Evolutionary conservation across 352 stramenopile genomes (phyloP).

Genomic region (Globisporangium mamillatum): DNA sequence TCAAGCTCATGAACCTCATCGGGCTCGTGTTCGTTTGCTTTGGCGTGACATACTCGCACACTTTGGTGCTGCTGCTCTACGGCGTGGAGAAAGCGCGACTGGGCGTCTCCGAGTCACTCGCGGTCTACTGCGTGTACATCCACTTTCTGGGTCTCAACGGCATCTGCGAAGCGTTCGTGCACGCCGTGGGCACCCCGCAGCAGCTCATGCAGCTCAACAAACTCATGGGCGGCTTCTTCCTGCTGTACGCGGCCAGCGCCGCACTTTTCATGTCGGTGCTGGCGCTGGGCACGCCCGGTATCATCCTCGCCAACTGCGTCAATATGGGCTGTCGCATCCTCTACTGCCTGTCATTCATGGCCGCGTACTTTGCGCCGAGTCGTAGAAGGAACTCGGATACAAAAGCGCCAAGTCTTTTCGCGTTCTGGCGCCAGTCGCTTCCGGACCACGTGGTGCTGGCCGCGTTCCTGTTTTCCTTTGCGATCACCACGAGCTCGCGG

Average conservation of each 20-base stretch:
- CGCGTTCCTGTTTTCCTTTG: constrained; percentile 42
- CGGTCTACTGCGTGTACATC: constrained; percentile 93
- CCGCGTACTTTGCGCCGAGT: constrained; percentile 41
- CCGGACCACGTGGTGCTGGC: constrained; percentile 46
- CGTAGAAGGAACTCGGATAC: background rate
- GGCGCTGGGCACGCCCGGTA: constrained; percentile 54
- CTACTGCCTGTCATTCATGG: constrained; percentile 77
- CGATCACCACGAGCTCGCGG: constrained; percentile 37
- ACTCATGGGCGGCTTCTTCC: constrained; percentile 78
- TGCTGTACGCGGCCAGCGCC: constrained; percentile 59
- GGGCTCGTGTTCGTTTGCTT: constrained; percentile 86
- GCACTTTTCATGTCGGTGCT: constrained; percentile 66
- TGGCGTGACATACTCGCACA: constrained; percentile 76
- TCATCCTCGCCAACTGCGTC: constrained; percentile 86
- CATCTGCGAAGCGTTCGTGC: constrained; percentile 95
- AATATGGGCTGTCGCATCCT: constrained; percentile 85
- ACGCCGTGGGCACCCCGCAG: constrained; percentile 72
- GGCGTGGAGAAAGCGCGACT: constrained; percentile 62
- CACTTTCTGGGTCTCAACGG: constrained; percentile 94
- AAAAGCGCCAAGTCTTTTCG: constrained; percentile 12
- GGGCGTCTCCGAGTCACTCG: constrained; percentile 53
- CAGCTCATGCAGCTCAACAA: constrained; percentile 83
- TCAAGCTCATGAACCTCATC: constrained; percentile 84
- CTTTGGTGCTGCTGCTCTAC: constrained; percentile 78
- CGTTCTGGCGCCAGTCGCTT: constrained; percentile 53